Conservation (phyloP, 2,329 filamentous ascomycete genomes). For the Alternaria ventricosa region DNA sequence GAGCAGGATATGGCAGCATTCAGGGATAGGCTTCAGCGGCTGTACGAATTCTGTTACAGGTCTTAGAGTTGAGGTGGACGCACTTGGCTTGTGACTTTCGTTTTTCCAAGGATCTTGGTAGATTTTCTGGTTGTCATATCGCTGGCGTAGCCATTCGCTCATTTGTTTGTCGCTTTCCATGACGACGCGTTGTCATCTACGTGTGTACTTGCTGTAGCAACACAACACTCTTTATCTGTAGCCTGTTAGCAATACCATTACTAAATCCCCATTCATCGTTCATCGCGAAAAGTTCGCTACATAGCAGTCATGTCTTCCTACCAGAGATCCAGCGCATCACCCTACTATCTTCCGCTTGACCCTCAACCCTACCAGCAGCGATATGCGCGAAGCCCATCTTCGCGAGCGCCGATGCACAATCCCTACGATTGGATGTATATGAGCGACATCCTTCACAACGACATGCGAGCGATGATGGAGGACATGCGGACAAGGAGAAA, state of each 20-base stretch:
- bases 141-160: not conserved
- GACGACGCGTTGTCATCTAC: not conserved
- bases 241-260: not conserved
- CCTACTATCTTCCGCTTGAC: not conserved
- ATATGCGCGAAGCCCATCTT: not conserved
- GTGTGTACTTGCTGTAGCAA: not conserved
- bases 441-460: constrained; percentile 1
- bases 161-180: not conserved
- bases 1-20: not conserved
- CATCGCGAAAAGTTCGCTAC: not conserved
- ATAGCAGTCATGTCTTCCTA: not conserved
- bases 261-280: not conserved
- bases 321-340: not conserved
- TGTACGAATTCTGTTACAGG: not conserved
- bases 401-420: not conserved
- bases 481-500: constrained; percentile 10
- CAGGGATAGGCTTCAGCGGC: not conserved
- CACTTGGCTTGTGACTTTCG: not conserved
- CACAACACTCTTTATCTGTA: not conserved
- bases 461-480: constrained; percentile 5
- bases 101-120: not conserved
- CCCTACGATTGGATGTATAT: constrained; percentile 7
- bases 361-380: not conserved
- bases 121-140: not conserved
- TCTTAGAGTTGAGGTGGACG: not conserved